Percentiles rank a stretch among this genome's conserved stretches.
Conservation (phyloP, 805 yeast species). For the Cyberlindnera sargentensis region DNA sequence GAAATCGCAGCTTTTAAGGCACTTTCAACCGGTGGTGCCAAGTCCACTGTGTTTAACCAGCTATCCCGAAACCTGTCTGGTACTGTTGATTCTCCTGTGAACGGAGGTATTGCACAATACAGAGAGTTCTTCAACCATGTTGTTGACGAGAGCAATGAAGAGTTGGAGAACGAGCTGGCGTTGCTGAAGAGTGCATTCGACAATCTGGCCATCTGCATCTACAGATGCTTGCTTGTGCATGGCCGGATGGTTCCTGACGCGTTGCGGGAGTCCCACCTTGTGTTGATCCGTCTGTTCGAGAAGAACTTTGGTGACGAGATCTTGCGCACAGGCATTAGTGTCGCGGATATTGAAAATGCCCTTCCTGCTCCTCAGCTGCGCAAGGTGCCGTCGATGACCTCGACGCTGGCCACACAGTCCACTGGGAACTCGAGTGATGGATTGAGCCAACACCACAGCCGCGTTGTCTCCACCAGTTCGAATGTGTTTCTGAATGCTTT, state of each 20-base stretch:
- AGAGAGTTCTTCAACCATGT: slow-evolving; percentile 53
- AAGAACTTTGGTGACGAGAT: slow-evolving; percentile 68
- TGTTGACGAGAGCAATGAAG: slow-evolving; percentile 21
- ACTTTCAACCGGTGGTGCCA: slow-evolving; percentile 43
- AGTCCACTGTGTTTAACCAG: slow-evolving; percentile 46
- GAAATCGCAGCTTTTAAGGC: slow-evolving; percentile 54
- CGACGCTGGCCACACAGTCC: slow-evolving; percentile 1
- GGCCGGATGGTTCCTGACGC: slow-evolving; percentile 51
- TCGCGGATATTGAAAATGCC: slow-evolving; percentile 21
- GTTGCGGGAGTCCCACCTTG: slow-evolving; percentile 59
- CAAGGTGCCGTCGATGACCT: slow-evolving; percentile 14
- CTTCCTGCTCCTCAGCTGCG: slow-evolving; percentile 13
- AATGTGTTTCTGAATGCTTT: slow-evolving; percentile 6
- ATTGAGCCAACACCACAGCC: neutral
- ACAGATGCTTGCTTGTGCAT: slow-evolving; percentile 62
- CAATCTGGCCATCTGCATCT: slow-evolving; percentile 60
- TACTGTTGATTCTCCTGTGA: slow-evolving; percentile 86
- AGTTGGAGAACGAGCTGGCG: slow-evolving; percentile 23
- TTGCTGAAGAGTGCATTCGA: slow-evolving; percentile 42
- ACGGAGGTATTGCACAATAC: slow-evolving; percentile 87
- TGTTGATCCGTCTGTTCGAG: slow-evolving; percentile 52
- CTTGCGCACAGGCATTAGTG: slow-evolving; percentile 24
- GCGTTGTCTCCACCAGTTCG: slow-evolving; percentile 1
- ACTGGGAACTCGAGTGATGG: neutral
- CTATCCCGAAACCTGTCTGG: slow-evolving; percentile 70